Evolutionary conservation across 345 rosid species (phyloP).

Genomic region (Ricinus communis): DNA sequence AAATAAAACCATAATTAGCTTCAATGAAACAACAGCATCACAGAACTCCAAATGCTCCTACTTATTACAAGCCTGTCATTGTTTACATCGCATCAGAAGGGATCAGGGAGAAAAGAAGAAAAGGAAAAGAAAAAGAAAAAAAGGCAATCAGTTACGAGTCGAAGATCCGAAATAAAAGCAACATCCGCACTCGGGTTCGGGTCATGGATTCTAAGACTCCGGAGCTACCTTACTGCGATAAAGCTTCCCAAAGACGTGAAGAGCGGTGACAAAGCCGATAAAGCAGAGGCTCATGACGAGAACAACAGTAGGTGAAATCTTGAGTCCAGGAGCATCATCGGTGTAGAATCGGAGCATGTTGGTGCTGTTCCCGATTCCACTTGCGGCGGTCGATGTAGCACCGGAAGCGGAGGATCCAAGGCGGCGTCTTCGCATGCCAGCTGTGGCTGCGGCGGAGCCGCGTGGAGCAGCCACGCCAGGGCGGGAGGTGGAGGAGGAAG

Average conservation of each 20-base stretch:
- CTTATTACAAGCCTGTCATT: background rate
- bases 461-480: conserved; percentile 79
- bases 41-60: background rate
- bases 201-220: conserved; percentile 24
- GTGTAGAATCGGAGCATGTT: conserved; percentile 98
- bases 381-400: conserved; percentile 32
- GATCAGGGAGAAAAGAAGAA: no score
- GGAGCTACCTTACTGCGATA: conserved; percentile 64
- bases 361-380: conserved; percentile 39
- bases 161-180: conserved; percentile 9
- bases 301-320: conserved; percentile 90
- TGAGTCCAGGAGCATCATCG: conserved; percentile 87
- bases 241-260: conserved; percentile 88
- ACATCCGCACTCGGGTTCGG: background rate
- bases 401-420: conserved; percentile 38
- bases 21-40: no score
- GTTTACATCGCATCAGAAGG: conserved; percentile 30
- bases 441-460: conserved; percentile 86
- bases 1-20: no score
- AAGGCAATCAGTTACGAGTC: conserved; percentile 11
- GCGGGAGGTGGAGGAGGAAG: conserved; percentile 56
- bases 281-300: conserved; percentile 94
- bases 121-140: background rate
- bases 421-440: conserved; percentile 93
- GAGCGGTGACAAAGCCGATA: conserved; percentile 93